Evolutionary conservation across 2,329 filamentous ascomycete species (phyloP).

Genomic region (Talaromyces albobiverticillius): DNA sequence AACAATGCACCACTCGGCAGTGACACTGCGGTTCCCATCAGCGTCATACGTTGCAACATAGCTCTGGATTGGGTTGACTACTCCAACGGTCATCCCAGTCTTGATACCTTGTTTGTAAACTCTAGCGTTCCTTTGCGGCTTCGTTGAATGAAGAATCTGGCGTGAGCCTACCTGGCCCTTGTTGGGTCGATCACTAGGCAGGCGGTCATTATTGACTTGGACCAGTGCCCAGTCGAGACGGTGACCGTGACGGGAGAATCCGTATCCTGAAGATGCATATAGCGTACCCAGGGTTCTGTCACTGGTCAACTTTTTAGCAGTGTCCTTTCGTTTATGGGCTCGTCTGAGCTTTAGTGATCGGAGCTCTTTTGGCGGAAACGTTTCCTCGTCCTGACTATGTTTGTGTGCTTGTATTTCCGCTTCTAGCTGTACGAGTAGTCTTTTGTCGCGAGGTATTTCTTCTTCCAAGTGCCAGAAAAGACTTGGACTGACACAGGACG

Average conservation of each 20-base stretch:
- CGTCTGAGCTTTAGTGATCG: not conserved
- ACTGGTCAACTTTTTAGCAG: not conserved
- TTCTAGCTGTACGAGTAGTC: not conserved
- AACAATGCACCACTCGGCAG: constrained; percentile 10
- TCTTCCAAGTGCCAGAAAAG: not conserved
- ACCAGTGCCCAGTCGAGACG: constrained; percentile 14
- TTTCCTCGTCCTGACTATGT: not conserved
- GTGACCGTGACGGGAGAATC: constrained; percentile 2
- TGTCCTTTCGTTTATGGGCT: not conserved
- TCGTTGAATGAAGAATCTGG: not conserved
- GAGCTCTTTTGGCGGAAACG: not conserved
- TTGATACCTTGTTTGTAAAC: constrained; percentile 9
- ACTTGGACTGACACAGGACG: constrained; percentile 3
- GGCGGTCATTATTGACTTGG: not conserved
- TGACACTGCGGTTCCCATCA: constrained; percentile 2
- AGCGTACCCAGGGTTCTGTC: not conserved
- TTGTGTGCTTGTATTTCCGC: constrained; percentile 8
- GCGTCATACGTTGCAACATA: constrained; percentile 8
- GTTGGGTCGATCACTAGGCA: not conserved
- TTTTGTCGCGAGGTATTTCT: not conserved
- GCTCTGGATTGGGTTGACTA: constrained; percentile 9
- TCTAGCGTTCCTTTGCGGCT: not conserved
- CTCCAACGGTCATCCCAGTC: not conserved
- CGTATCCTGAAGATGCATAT: constrained; percentile 11
- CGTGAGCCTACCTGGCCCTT: not conserved